Evolutionary conservation across 371 early-diverging fungal genomes (phyloP).

Genomic region (Globomyces sp.): DNA sequence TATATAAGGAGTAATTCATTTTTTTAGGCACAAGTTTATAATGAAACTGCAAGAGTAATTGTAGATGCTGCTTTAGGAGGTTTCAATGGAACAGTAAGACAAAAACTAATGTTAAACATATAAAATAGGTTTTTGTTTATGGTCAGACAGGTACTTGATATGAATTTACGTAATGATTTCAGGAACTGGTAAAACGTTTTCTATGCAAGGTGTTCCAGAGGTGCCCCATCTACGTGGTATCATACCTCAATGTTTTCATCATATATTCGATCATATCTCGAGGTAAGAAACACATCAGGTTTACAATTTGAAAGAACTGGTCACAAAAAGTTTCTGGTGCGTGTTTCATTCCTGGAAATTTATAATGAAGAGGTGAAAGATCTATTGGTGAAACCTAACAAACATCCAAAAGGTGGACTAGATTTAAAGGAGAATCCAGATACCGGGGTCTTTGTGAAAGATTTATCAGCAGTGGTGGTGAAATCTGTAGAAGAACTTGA

Average conservation of each 20-base stretch:
- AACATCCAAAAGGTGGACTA: slow-evolving; percentile 42
- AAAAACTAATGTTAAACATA: too few species aligned
- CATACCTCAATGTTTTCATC: slow-evolving; percentile 82
- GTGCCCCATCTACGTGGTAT: slow-evolving; percentile 69
- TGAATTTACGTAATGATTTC: slow-evolving; percentile 30
- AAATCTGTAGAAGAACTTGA: slow-evolving; percentile 58
- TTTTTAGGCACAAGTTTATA: slow-evolving; percentile 50
- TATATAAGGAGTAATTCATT: not conserved
- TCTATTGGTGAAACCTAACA: slow-evolving; percentile 58
- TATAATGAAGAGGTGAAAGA: slow-evolving; percentile 98
- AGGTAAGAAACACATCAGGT: not conserved
- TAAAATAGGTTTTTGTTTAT: slow-evolving; percentile 45
- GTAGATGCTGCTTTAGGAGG: slow-evolving; percentile 56
- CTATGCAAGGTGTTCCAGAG: slow-evolving; percentile 55
- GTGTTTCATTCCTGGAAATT: slow-evolving; percentile 79
- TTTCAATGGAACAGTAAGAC: slow-evolving; percentile 53
- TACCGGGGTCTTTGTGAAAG: slow-evolving; percentile 59
- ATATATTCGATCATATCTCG: slow-evolving; percentile 68
- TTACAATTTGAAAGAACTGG: slow-evolving; percentile 12
- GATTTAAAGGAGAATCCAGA: slow-evolving; percentile 56
- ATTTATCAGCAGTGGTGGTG: slow-evolving; percentile 50
- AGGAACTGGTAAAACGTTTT: slow-evolving; percentile 57
- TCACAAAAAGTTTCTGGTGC: slow-evolving; percentile 49
- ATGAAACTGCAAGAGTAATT: slow-evolving; percentile 48
- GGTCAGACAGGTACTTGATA: slow-evolving; percentile 39